Conservation (phyloP, 176 grass and related monocot genomes). For the Aegilops umbellulata region DNA sequence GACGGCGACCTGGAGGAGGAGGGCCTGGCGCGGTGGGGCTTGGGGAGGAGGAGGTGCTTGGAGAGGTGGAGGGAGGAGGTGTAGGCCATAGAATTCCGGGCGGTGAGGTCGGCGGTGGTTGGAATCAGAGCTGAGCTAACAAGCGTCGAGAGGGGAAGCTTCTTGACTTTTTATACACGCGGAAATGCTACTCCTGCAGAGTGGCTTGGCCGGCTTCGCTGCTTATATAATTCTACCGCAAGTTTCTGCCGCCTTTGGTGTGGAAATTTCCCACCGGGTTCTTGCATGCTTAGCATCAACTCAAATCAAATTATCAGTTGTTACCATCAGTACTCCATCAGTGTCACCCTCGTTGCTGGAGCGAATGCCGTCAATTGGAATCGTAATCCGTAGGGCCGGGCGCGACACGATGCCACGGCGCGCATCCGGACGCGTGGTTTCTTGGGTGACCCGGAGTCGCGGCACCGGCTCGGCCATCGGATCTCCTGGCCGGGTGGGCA, state of each 20-base stretch:
- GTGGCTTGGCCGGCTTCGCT: neutral
- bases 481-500: neutral
- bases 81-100: slow-evolving; percentile 59
- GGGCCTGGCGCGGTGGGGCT: neutral
- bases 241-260: neutral
- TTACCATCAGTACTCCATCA: neutral
- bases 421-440: neutral
- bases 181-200: neutral
- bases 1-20: slow-evolving; percentile 12
- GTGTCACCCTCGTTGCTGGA: neutral
- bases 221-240: neutral
- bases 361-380: neutral
- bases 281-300: neutral
- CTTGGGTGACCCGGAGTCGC: neutral
- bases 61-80: slow-evolving; percentile 60
- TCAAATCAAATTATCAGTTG: neutral
- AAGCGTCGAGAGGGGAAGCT: neutral
- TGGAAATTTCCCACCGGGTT: neutral
- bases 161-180: slow-evolving; percentile 34
- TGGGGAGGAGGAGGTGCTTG: slow-evolving; percentile 46
- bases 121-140: neutral
- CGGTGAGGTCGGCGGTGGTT: neutral
- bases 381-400: neutral
- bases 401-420: neutral
- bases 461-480: neutral